Base-by-base conservation (phyloP, 2,329 filamentous ascomycete species). In the Calonectria henricotiae region DNA sequence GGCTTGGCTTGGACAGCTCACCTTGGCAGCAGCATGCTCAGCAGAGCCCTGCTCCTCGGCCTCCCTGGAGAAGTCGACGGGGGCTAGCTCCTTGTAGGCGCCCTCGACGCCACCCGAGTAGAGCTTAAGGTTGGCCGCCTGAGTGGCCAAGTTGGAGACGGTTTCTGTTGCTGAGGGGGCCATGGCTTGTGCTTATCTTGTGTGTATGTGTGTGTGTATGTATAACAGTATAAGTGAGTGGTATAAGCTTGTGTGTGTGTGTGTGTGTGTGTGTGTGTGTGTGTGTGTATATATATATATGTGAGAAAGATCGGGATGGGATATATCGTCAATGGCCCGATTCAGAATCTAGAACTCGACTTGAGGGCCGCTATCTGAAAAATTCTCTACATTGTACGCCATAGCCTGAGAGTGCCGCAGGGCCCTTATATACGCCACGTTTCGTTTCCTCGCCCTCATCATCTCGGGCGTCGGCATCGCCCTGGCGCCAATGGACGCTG, bases 81-180 rank as follows among this genome's bases (percentile, higher is more conserved):
- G 75, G 1, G 75, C 39, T 2, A 78, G 20, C 41, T 78, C 76
- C 62, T 78, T 78, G 69, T 78, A 78, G 5, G 63, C 76, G 6
- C 73, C 73, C 35, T 76, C 76, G 15, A 78, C 73, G 2, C 73
- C 71, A 7, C 76, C 76, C 9, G 76, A 68, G 68, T 78, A 78
- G n/a, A 78, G 74, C 74, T 76, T 78, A 30, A 76, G 37, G 69
- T 76, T 77, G 64, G 76, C 64, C 1, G 72, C 43, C 13, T 76
- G 71, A 43, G 9, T 62, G 49, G 67, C n/a, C 58, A 72, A 43
- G 44, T 43, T 64, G 30, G 65, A 35, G 49, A 70, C 64, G 11
- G 73, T 76, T 44, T 76, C 71, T 2, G 75, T 74, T 70, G 75
- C 76, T 65, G 76, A 76, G 17, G 76, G 76, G 12, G 76, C 75